Conservation (phyloP, 345 rosid genomes). For the Balakata baccata region DNA sequence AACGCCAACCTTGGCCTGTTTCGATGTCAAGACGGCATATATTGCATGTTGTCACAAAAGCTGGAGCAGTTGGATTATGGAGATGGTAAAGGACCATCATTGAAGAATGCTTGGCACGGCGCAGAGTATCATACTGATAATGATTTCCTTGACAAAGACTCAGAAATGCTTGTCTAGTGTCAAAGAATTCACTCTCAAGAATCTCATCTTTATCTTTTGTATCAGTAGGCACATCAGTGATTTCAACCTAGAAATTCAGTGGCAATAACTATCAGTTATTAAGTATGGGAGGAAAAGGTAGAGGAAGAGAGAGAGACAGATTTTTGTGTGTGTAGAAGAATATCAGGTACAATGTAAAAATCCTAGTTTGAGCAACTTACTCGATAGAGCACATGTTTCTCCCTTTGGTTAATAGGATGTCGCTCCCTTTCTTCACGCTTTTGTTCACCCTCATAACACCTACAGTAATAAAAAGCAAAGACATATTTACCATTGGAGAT, state of each 20-base stretch:
- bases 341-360: neutral
- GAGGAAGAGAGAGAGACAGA: no score
- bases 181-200: constrained; percentile 95
- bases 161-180: constrained; percentile 94
- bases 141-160: constrained; percentile 99
- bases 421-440: constrained; percentile 80
- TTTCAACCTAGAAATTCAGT: constrained; percentile 50
- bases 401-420: constrained; percentile 78
- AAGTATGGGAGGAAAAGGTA: neutral
- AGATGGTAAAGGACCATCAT: constrained; percentile 99
- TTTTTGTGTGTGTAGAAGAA: no score
- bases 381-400: constrained; percentile 61
- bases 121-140: constrained; percentile 94
- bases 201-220: constrained; percentile 94
- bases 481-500: constrained; percentile 1
- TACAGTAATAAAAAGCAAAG: constrained; percentile 32
- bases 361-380: constrained; percentile 47
- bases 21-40: constrained; percentile 84
- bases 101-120: constrained; percentile 98
- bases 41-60: constrained; percentile 91
- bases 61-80: constrained; percentile 98
- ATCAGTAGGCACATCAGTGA: constrained; percentile 64
- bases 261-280: constrained; percentile 18
- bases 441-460: constrained; percentile 87
- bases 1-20: constrained; percentile 98